Base-by-base conservation (phyloP, 768 basidiomycete species). In the Dioszegia aurantiaca region DNA sequence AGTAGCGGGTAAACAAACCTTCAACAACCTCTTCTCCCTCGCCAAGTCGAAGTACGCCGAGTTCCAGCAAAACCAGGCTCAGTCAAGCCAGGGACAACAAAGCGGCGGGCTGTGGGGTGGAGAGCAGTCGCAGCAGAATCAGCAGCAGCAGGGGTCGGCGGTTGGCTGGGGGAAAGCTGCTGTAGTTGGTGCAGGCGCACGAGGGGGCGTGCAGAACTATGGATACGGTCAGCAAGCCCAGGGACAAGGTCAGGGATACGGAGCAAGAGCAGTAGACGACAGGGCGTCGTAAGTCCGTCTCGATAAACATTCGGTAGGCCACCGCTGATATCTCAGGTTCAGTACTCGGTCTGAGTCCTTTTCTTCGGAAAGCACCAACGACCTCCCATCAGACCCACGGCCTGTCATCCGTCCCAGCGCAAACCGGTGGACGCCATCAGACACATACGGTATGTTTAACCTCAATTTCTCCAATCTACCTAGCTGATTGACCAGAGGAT, bases 31-130 rank as follows among this genome's bases (percentile, higher is more conserved):
- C 12, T 56, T 73, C 24, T 58, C 58, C 11, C 64, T 61, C 26
- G 75, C 75, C 6, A 68, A 68, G 59, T 54, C 67, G 23, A 74
- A 70, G 47, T 73, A 70, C 41, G 54, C 67, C 19, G 75, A 77
- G 23, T 72, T 69, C 47, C 71, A 74, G 55, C 59, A 61, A 5
- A 46, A 52, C 8, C 68, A 72, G 51, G 55, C 47, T 23, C 55
- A 61, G 24, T 33, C 33, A 6, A 53, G 21, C 21, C 40, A 42
- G 40, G 21, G 21, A 17, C 40, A 42, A 21, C 40, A 26, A 14
- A 44, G 59, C 31, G 52, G 46, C 19, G 55, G 51, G 21, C 26
- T 39, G 16, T 55, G 53, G 40, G 42, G 56, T 6, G 43, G 53
- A 12, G 51, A 53, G 37, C 36, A 39, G 23, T 12, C 10, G 30